These are phyloP conservation scores for Hypoxylon sp. DNA, from an alignment of 2,329 filamentous ascomycete genomes.

Conservation along the genomic window DNA sequence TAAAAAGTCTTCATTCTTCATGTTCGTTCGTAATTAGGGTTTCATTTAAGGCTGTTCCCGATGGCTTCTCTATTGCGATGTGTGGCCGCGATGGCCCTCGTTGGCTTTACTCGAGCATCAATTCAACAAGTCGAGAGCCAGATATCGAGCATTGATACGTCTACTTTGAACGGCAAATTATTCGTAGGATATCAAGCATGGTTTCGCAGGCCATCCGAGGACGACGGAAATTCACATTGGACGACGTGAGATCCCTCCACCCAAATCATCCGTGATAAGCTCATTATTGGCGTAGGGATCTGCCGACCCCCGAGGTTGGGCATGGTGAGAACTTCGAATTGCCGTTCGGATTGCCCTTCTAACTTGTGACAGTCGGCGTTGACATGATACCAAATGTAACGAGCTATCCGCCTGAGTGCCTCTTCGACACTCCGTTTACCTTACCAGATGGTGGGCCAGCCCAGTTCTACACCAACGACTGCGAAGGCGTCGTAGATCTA, in stretches of 20 bases:
- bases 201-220: conserved; percentile 49
- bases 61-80: conserved; percentile 7
- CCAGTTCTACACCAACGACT: conserved; percentile 50
- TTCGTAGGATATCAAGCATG: conserved; percentile 51
- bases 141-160: conserved; percentile 45
- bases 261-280: background rate
- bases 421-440: conserved; percentile 48
- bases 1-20: background rate
- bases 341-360: background rate
- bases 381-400: conserved; percentile 49
- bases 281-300: conserved; percentile 33
- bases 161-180: conserved; percentile 48
- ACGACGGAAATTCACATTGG: conserved; percentile 50
- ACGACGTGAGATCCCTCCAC: conserved; percentile 42
- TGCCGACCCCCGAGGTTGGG: conserved; percentile 45
- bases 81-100: conserved; percentile 2
- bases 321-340: conserved; percentile 36
- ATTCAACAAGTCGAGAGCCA: conserved; percentile 20
- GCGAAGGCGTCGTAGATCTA: conserved; percentile 48
- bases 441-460: conserved; percentile 37
- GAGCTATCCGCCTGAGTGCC: conserved; percentile 47
- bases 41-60: background rate
- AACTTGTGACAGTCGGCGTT: conserved; percentile 44
- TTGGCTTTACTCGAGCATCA: background rate
- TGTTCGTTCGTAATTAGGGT: background rate